Evolutionary conservation across 805 yeast genomes (phyloP), one percentile per base, ranked within the genome.

Genomic region (Metschnikowia koreensis): DNA sequence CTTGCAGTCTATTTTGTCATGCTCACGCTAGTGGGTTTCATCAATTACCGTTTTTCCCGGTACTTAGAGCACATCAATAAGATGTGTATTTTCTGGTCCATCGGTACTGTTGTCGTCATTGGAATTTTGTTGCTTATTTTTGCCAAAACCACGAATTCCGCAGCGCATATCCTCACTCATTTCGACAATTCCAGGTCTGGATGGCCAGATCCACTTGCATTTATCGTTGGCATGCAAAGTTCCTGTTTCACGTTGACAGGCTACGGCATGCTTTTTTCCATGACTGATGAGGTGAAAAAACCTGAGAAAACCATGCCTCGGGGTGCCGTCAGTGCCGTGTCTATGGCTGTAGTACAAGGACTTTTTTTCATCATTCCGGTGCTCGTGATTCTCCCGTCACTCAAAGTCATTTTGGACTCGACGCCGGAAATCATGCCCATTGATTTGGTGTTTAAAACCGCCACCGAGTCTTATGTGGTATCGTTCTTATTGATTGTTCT

Each of bases 221-320:
- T 88, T 55, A 69, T 89, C 47, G 81, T 89, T 41, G 94, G 94
- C 0, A 79, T 89, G 52, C 91, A 86, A 66, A 86, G 88, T 55
- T 83, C 91, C 1, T 83, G 87, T 33, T 86, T 87, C 67, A 87
- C 93, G 22, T 74, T 88, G 62, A 89, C 88, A 53, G 96, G 94
- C 0, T 89, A 86, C 66, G 93, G 93, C 28, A 83, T 88, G 81
- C 73, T 89, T 28, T 87, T 89, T 16, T 84, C 93, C 6, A 80
- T 89, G 74, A 83, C 91, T 44, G 96, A 89, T 61, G 96, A 89
- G 67, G 94, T 89, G 13, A 79, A 83, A 55, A 74, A 74, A 22
- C 93, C 96, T 0, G 94, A 89, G 63, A 79, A 71, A 50, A 84
- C 82, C 47, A 84, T 89, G 60, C 91, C 96, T 13, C 79, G 79